phyloP scores from a whole-genome alignment of 805 yeast genomes.

The Candida endomychidarum region DNA sequence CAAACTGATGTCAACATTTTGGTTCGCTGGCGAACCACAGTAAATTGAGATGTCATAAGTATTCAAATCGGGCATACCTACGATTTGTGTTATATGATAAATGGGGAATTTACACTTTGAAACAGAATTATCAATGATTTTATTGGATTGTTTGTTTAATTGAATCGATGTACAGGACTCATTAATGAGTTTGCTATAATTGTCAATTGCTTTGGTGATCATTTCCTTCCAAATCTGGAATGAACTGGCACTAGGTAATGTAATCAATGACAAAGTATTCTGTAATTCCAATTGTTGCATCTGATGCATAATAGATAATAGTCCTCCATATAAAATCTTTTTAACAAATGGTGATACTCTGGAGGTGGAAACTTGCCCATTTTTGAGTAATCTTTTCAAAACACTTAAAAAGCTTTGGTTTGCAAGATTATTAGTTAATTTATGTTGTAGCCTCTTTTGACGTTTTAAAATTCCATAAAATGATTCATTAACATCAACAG shows the following conservation, averaged over 20 bases:
- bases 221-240: slow-evolving; percentile 63
- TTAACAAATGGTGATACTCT: slow-evolving; percentile 54
- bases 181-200: slow-evolving; percentile 26
- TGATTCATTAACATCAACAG: slow-evolving; percentile 37
- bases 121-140: slow-evolving; percentile 10
- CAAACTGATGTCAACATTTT: slow-evolving; percentile 45
- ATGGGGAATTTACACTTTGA: slow-evolving; percentile 45
- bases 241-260: slow-evolving; percentile 10
- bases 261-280: slow-evolving; percentile 45
- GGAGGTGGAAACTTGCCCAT: slow-evolving; percentile 33
- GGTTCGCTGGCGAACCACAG: slow-evolving; percentile 81
- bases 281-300: slow-evolving; percentile 31
- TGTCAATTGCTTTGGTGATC: slow-evolving; percentile 66
- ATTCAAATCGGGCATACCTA: slow-evolving; percentile 58
- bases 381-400: slow-evolving; percentile 57
- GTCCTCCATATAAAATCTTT: slow-evolving; percentile 43
- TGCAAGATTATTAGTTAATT: slow-evolving; percentile 8
- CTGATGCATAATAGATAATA: slow-evolving; percentile 27
- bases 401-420: slow-evolving; percentile 50
- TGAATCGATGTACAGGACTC: slow-evolving; percentile 10
- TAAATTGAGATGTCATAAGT: slow-evolving; percentile 77
- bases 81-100: slow-evolving; percentile 72
- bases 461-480: slow-evolving; percentile 38
- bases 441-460: slow-evolving; percentile 28
- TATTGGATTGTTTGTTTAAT: slow-evolving; percentile 9